Evolutionary conservation across 225 moss, liverwort and hornwort species (phyloP).

Genomic region (Marchantia polymorpha): DNA sequence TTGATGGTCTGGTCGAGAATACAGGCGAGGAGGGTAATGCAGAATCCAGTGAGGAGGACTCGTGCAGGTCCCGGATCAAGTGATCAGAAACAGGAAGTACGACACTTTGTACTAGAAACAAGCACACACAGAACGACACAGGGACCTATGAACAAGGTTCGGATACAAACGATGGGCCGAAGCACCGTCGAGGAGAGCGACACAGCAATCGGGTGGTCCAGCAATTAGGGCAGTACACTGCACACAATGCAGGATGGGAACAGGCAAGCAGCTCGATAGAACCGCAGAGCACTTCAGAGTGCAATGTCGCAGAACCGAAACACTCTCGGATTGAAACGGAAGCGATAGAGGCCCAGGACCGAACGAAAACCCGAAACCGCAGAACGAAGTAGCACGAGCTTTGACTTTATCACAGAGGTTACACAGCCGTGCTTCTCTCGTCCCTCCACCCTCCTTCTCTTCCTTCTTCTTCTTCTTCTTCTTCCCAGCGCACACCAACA

Average conservation of each 20-base stretch:
- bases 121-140: neutral
- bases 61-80: neutral
- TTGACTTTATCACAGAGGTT: neutral
- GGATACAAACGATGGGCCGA: neutral
- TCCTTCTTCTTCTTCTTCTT: neutral
- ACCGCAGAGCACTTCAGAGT: too few relatives aligned
- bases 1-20: neutral
- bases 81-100: neutral
- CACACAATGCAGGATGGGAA: too few relatives aligned
- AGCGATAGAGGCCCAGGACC: too few relatives aligned
- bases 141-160: neutral
- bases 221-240: too few relatives aligned
- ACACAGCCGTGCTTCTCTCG: neutral
- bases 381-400: constrained; percentile 2
- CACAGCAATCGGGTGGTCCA: too few relatives aligned
- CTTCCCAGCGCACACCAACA: neutral
- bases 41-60: neutral
- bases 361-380: neutral
- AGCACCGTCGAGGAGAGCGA: neutral
- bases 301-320: too few relatives aligned
- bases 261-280: too few relatives aligned
- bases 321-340: too few relatives aligned
- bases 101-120: neutral
- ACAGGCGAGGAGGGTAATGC: neutral
- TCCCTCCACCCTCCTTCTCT: too few relatives aligned